Percentiles rank a stretch among this genome's conserved stretches.
Evolutionary conservation across 2,329 filamentous ascomycete species (phyloP).

Genomic region (Chaetomiaceae sp.): DNA sequence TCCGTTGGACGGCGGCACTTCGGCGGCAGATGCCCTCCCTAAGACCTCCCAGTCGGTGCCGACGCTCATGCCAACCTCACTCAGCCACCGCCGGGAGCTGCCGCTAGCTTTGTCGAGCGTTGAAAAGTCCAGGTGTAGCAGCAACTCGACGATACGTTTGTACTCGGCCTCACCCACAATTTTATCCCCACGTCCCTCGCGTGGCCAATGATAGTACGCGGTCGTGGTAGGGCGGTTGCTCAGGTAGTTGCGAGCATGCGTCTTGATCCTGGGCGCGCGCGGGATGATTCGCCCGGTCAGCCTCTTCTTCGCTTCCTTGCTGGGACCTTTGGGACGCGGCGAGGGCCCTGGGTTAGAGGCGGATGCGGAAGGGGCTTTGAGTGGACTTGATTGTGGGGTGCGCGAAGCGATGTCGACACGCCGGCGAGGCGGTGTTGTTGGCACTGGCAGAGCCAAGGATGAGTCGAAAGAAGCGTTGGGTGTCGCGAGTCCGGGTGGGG

Average conservation of each 20-base stretch:
- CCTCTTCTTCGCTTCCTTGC: slow-evolving; percentile 38
- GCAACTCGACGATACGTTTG: slow-evolving; percentile 59
- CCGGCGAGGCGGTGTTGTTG: slow-evolving; percentile 30
- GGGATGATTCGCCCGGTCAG: slow-evolving; percentile 56
- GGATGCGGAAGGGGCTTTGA: slow-evolving; percentile 14
- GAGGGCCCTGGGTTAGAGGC: slow-evolving; percentile 8
- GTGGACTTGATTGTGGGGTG: slow-evolving; percentile 24
- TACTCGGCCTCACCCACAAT: slow-evolving; percentile 60
- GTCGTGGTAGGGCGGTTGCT: slow-evolving; percentile 46
- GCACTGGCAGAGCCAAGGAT: slow-evolving; percentile 14
- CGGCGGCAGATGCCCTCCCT: slow-evolving; percentile 31
- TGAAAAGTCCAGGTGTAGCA: slow-evolving; percentile 69
- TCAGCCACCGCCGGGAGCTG: slow-evolving; percentile 65
- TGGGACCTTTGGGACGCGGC: slow-evolving; percentile 23
- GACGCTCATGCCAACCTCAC: slow-evolving; percentile 53
- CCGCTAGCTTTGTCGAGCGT: slow-evolving; percentile 54
- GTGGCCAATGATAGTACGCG: slow-evolving; percentile 61
- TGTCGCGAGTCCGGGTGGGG: slow-evolving; percentile 21
- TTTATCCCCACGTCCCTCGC: slow-evolving; percentile 54
- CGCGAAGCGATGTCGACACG: slow-evolving; percentile 14
- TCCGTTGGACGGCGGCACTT: slow-evolving; percentile 24
- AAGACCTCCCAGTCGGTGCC: slow-evolving; percentile 47
- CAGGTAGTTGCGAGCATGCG: slow-evolving; percentile 44
- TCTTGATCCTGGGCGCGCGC: slow-evolving; percentile 61
- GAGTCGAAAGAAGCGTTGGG: slow-evolving; percentile 27